Evolutionary conservation across 345 rosid species (phyloP).

Genomic region (Euphorbia pulcherrima): DNA sequence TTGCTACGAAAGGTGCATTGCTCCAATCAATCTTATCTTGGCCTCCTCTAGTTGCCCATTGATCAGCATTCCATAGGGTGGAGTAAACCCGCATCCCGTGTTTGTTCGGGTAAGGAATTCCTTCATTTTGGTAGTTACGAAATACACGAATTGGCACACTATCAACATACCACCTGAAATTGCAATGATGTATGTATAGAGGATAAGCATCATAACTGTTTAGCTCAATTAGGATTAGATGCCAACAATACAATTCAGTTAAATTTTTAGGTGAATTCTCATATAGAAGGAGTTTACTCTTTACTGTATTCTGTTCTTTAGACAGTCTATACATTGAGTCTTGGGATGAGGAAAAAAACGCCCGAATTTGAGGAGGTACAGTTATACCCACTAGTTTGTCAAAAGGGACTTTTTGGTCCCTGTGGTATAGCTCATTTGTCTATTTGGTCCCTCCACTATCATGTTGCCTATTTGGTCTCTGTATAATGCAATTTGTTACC

Average conservation of each 20-base stretch:
- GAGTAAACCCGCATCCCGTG: constrained; percentile 66
- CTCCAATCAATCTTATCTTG: constrained; percentile 57
- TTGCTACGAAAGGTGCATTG: constrained; percentile 50
- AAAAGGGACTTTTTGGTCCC: too few species aligned
- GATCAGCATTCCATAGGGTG: constrained; percentile 73
- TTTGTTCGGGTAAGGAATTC: constrained; percentile 63
- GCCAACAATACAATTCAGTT: neutral
- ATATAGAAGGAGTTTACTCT: neutral
- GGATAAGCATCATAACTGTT: constrained; percentile 1
- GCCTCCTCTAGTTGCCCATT: constrained; percentile 80
- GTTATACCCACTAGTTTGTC: too few species aligned
- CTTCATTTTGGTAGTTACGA: constrained; percentile 50
- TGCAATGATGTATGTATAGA: constrained; percentile 2
- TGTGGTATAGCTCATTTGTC: too few species aligned
- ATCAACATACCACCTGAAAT: constrained; percentile 59
- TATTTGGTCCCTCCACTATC: too few species aligned
- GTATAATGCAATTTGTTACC: too few species aligned
- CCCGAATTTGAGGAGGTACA: too few species aligned
- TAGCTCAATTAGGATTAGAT: neutral
- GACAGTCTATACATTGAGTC: too few species aligned
- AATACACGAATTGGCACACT: constrained; percentile 53
- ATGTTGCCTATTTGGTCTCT: too few species aligned
- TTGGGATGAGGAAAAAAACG: too few species aligned
- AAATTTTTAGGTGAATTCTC: neutral
- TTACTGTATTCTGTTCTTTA: too few species aligned